Evolutionary conservation across 2,329 filamentous ascomycete genomes (phyloP).

Genomic region (Fusarium praegraminearum): DNA sequence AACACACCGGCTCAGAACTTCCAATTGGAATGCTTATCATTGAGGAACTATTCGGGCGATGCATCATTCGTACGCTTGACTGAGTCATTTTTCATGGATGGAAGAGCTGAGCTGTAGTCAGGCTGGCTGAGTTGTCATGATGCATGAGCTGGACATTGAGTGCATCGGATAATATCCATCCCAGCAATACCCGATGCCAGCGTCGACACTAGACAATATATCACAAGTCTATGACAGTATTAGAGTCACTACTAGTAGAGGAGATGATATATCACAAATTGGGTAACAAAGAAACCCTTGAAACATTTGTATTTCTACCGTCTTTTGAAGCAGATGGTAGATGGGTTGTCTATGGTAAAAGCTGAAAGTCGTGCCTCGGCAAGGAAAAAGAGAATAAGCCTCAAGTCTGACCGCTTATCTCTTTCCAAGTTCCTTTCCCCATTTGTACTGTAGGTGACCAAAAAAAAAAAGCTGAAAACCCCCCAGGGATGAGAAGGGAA

Average conservation of each 20-base stretch:
- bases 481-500: constrained; percentile 18
- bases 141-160: constrained; percentile 5
- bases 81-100: background rate
- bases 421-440: constrained; percentile 1
- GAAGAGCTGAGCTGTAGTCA: constrained; percentile 11
- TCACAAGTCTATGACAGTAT: background rate
- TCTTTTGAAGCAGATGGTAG: constrained; percentile 3
- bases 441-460: background rate
- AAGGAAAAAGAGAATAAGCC: background rate
- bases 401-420: background rate
- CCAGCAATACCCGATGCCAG: background rate
- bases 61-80: constrained; percentile 5
- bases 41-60: background rate
- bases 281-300: background rate
- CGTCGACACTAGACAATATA: background rate
- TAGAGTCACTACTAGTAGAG: background rate
- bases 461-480: constrained; percentile 6
- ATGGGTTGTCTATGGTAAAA: background rate
- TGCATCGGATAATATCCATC: background rate
- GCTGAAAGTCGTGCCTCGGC: background rate
- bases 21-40: background rate
- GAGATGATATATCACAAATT: background rate
- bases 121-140: constrained; percentile 20
- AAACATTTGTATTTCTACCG: constrained; percentile 9
- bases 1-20: constrained; percentile 18